Base-by-base conservation (phyloP, 2,329 filamentous ascomycete genomes). In the Achaetomium macrosporum region DNA sequence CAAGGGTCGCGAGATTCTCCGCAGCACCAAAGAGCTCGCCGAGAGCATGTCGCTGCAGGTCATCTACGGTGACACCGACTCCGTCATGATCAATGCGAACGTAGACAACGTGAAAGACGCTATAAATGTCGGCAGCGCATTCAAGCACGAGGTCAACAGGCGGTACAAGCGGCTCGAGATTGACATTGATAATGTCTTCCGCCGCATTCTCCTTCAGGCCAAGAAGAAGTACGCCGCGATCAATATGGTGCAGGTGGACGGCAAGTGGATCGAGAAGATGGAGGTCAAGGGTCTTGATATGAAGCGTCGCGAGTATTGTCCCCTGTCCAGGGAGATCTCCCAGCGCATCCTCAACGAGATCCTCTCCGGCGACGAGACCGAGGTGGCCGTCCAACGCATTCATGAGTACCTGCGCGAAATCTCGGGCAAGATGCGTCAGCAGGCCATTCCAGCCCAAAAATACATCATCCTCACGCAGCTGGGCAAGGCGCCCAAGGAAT, bases 191-290 rank as follows among this genome's bases (percentile, higher is more conserved):
- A 96, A 97, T 64, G 81, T 97, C 56, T 99, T 99, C 78, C 83
- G 92, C 42, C 86, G 93, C 31, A 87, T 99, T 51, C 74, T 99
- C 37, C 77, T 99, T 13, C 93, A 97, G 66, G 92, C 93, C 30
- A 99, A 99, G 79, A 99, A 99, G 77, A 99, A 99, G 76, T 99
- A 99, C 69, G 93, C 93, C 9, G 93, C 93, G 39, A 88, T 99
- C 70, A 97, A 95, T 68, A 83, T 97, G 68, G 83, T 93, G 7
- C 88, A 96, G 64, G 78, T 88, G 19, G 87, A 95, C 63, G 91
- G 90, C 62, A 95, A 92, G 68, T 95, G 85, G 65, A 77, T 92
- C 42, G 92, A 97, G 68, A 92, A 95, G 73, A 87, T 99, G 71
- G 93, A 99, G 69, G 88, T 99, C 66, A 99, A 99, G 72, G 93